phyloP scores from a whole-genome alignment of 176 grass and related monocot genomes.

The Oryza officinalis region DNA sequence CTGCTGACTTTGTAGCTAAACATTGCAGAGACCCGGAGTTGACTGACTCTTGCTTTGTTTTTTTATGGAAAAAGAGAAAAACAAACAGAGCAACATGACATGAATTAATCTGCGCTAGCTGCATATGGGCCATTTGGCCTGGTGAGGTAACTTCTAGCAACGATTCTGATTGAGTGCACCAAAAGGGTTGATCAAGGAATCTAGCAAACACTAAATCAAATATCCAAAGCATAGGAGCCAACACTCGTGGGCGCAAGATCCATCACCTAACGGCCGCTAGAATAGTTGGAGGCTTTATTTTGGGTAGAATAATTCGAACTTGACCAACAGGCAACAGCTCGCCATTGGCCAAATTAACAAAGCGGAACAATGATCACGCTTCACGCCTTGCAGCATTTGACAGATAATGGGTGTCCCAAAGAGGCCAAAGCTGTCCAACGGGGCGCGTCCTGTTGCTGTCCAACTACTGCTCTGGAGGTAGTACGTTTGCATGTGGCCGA shows the following conservation, averaged over 20 bases:
- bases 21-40: background rate
- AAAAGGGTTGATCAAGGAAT: conserved; percentile 43
- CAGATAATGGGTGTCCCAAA: conserved; percentile 7
- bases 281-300: background rate
- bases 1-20: background rate
- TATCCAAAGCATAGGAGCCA: conserved; percentile 5
- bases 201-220: conserved; percentile 13
- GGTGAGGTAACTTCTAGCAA: conserved; percentile 22
- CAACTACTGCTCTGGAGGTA: background rate
- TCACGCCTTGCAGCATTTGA: background rate
- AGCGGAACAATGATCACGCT: background rate
- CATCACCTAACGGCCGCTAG: background rate
- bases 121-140: background rate
- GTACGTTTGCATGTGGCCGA: conserved; percentile 24
- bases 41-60: background rate
- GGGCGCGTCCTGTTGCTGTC: background rate
- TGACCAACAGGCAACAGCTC: background rate
- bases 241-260: background rate
- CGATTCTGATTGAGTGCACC: background rate
- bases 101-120: background rate
- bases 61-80: background rate
- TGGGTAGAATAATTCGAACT: background rate
- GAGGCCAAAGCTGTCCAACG: conserved; percentile 3
- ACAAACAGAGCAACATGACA: background rate
- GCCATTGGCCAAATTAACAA: background rate